Evolutionary conservation across 176 grass and related monocot species (phyloP).

Genomic region (Aegilops tauschii): DNA sequence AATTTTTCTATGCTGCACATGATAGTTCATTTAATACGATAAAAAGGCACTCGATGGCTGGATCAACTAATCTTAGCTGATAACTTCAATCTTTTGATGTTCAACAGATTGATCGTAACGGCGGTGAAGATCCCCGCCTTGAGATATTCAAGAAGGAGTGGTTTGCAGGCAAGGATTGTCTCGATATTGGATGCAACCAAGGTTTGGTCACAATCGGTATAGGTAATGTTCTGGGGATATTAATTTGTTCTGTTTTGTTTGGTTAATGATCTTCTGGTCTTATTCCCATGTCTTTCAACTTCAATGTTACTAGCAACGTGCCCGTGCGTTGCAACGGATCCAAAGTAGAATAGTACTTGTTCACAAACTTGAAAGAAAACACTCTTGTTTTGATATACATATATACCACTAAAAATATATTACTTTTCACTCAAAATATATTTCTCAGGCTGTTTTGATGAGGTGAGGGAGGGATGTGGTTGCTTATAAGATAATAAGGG

Average conservation of each 20-base stretch:
- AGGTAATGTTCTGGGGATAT: constrained; percentile 44
- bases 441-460: too few species aligned
- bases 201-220: constrained; percentile 79
- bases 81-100: neutral
- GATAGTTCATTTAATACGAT: neutral
- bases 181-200: constrained; percentile 96
- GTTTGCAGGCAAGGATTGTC: constrained; percentile 95
- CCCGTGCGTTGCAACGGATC: too few species aligned
- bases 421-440: too few species aligned
- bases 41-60: neutral
- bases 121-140: constrained; percentile 82
- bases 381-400: too few species aligned
- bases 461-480: too few species aligned
- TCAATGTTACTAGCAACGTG: neutral
- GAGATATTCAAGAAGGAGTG: constrained; percentile 73
- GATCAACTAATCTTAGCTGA: constrained; percentile 14
- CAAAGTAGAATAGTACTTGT: too few species aligned
- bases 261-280: neutral
- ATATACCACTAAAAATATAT: too few species aligned
- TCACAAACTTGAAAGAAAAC: too few species aligned
- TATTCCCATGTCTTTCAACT: neutral
- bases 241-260: constrained; percentile 16
- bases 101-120: constrained; percentile 60
- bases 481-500: too few species aligned
- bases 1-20: neutral